phyloP scores from a whole-genome alignment of 1,139 yeast species.

The Candida mesenterica region DNA sequence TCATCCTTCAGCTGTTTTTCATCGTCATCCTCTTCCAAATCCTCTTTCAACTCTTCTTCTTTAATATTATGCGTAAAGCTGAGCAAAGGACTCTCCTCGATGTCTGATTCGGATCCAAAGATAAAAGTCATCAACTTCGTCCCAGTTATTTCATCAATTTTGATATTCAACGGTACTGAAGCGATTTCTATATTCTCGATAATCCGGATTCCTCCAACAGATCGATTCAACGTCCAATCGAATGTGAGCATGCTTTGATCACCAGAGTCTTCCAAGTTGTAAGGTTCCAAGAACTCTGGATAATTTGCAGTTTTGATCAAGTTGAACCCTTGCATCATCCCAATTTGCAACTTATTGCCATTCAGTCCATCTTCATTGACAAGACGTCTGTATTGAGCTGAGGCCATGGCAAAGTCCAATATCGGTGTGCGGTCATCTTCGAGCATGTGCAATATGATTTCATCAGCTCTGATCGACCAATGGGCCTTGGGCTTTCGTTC shows the following conservation, averaged over 20 bases:
- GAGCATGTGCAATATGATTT: slow-evolving; percentile 42
- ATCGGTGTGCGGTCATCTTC: slow-evolving; percentile 45
- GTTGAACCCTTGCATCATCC: slow-evolving; percentile 47
- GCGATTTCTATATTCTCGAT: slow-evolving; percentile 52
- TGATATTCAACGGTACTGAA: slow-evolving; percentile 55
- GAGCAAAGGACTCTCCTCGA: slow-evolving; percentile 32
- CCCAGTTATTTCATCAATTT: slow-evolving; percentile 62
- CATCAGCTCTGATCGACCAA: slow-evolving; percentile 64
- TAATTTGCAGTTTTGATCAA: slow-evolving; percentile 32
- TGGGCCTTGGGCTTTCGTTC: slow-evolving; percentile 27
- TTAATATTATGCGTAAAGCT: slow-evolving; percentile 12
- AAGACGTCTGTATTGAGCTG: slow-evolving; percentile 47
- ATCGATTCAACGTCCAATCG: slow-evolving; percentile 62
- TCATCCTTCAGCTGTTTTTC: not conserved
- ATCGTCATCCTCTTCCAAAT: slow-evolving; percentile 3
- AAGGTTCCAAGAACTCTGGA: slow-evolving; percentile 39
- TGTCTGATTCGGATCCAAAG: slow-evolving; percentile 44
- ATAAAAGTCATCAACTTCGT: slow-evolving; percentile 53
- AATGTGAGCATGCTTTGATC: slow-evolving; percentile 38
- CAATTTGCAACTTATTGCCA: slow-evolving; percentile 37
- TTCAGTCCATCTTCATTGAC: slow-evolving; percentile 46
- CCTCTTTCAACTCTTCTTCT: slow-evolving; percentile 10
- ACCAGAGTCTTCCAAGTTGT: slow-evolving; percentile 11
- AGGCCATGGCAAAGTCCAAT: slow-evolving; percentile 39
- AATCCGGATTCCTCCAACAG: slow-evolving; percentile 68